Conservation (phyloP, 768 basidiomycete species). For the Collybia nuda region DNA sequence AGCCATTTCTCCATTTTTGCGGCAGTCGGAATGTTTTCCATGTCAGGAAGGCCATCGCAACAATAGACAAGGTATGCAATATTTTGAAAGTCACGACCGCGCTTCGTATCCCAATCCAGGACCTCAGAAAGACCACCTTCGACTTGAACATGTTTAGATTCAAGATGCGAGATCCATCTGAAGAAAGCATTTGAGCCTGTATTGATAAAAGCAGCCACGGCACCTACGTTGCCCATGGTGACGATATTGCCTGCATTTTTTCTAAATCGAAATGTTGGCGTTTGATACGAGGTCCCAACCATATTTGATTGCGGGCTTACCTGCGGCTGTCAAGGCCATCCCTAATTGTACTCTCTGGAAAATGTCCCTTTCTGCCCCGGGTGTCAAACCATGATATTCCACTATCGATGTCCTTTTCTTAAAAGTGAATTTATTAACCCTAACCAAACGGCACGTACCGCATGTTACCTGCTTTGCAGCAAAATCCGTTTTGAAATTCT, state of each 20-base stretch:
- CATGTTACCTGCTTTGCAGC: slow-evolving; percentile 61
- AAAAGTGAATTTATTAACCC: neutral
- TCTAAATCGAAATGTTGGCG: slow-evolving; percentile 40
- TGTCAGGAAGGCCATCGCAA: slow-evolving; percentile 52
- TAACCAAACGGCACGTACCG: slow-evolving; percentile 38
- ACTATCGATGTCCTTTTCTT: slow-evolving; percentile 36
- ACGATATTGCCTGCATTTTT: slow-evolving; percentile 77
- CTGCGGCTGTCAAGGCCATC: slow-evolving; percentile 70
- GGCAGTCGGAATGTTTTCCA: slow-evolving; percentile 50
- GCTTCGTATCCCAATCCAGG: slow-evolving; percentile 63
- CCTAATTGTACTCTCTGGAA: slow-evolving; percentile 85
- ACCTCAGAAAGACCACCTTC: slow-evolving; percentile 57
- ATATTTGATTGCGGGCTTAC: slow-evolving; percentile 30
- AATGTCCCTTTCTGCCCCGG: slow-evolving; percentile 69
- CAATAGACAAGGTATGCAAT: slow-evolving; percentile 70
- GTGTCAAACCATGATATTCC: slow-evolving; percentile 60
- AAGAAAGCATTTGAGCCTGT: slow-evolving; percentile 1
- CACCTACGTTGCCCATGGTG: slow-evolving; percentile 57
- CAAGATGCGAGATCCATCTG: slow-evolving; percentile 63
- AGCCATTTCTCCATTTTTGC: slow-evolving; percentile 59
- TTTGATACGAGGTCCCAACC: neutral
- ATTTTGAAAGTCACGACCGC: slow-evolving; percentile 77
- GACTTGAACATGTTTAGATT: slow-evolving; percentile 52
- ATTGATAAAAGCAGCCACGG: neutral
- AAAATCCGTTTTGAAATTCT: slow-evolving; percentile 50